These are phyloP conservation scores for Serendipita indica DNA, from an alignment of 768 basidiomycete species.

Conservation along the genomic window DNA sequence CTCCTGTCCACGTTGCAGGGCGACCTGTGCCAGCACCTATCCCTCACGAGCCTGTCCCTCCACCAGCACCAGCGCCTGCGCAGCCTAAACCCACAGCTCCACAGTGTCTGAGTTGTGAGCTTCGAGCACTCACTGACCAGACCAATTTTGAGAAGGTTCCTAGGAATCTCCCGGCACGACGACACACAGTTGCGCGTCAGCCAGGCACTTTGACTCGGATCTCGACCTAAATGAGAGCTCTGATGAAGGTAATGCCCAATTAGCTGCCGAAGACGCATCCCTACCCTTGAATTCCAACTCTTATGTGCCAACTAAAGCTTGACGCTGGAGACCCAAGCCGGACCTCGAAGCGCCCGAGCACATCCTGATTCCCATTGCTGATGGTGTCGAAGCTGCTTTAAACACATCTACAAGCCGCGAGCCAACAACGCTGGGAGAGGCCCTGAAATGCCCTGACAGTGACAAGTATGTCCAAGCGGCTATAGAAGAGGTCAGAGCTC, in stretches of 20 bases:
- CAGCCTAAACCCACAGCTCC: background rate
- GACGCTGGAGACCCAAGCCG: background rate
- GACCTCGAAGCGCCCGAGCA: background rate
- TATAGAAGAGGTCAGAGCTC: conserved; percentile 15
- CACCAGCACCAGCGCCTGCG: too few relatives aligned
- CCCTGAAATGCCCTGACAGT: conserved; percentile 14
- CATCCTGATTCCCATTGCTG: conserved; percentile 9
- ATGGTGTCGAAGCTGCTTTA: conserved; percentile 12
- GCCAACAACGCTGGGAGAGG: conserved; percentile 14
- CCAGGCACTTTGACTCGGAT: background rate
- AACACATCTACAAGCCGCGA: conserved; percentile 16
- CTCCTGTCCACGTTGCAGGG: background rate
- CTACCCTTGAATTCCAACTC: background rate
- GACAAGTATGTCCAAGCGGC: conserved; percentile 17
- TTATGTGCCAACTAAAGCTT: background rate
- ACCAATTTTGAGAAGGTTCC: background rate
- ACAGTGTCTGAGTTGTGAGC: background rate
- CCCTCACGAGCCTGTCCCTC: background rate
- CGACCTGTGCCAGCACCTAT: background rate
- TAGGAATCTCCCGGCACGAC: background rate
- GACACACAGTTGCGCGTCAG: background rate
- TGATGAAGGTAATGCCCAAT: background rate
- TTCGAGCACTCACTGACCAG: background rate
- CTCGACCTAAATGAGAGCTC: too few relatives aligned
- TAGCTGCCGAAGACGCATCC: background rate